These are phyloP conservation scores for Dalbergia oliveri DNA, from an alignment of 306 rosid genomes.

Conservation along the genomic window DNA sequence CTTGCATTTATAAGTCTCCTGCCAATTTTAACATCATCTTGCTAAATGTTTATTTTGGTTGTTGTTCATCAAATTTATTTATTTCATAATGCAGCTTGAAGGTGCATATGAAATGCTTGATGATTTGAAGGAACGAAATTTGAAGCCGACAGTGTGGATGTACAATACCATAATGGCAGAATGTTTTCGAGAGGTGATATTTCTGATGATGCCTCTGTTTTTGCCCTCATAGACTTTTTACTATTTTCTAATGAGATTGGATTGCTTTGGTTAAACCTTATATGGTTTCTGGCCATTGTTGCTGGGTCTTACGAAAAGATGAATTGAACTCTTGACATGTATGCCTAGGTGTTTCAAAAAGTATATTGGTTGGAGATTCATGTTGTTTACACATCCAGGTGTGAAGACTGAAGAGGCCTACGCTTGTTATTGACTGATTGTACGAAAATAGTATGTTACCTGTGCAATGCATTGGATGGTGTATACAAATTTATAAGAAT, in stretches of 20 bases:
- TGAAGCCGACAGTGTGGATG: slow-evolving; percentile 57
- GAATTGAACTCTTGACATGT: neutral
- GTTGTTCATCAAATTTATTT: slow-evolving; percentile 24
- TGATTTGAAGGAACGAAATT: slow-evolving; percentile 54
- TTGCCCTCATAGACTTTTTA: neutral
- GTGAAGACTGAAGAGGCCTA: too few relatives aligned
- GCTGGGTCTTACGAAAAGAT: neutral
- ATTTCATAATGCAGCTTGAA: slow-evolving; percentile 56
- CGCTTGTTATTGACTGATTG: too few relatives aligned
- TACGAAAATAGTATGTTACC: too few relatives aligned
- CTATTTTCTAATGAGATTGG: slow-evolving; percentile 31
- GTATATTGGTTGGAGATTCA: slow-evolving; percentile 12
- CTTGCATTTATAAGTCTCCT: slow-evolving; percentile 22
- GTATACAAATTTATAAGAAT: too few relatives aligned
- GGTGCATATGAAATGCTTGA: slow-evolving; percentile 68
- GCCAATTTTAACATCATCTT: slow-evolving; percentile 21
- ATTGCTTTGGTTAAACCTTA: neutral
- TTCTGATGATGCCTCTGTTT: slow-evolving; percentile 16
- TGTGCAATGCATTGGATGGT: too few relatives aligned
- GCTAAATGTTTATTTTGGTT: slow-evolving; percentile 28
- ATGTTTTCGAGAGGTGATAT: slow-evolving; percentile 69
- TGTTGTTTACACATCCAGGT: neutral
- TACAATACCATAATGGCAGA: slow-evolving; percentile 76
- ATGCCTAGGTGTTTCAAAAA: slow-evolving; percentile 7
- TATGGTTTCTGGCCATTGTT: slow-evolving; percentile 16